phyloP scores from a whole-genome alignment of 2,329 filamentous ascomycete genomes.

The Clonostachys rhizophaga region DNA sequence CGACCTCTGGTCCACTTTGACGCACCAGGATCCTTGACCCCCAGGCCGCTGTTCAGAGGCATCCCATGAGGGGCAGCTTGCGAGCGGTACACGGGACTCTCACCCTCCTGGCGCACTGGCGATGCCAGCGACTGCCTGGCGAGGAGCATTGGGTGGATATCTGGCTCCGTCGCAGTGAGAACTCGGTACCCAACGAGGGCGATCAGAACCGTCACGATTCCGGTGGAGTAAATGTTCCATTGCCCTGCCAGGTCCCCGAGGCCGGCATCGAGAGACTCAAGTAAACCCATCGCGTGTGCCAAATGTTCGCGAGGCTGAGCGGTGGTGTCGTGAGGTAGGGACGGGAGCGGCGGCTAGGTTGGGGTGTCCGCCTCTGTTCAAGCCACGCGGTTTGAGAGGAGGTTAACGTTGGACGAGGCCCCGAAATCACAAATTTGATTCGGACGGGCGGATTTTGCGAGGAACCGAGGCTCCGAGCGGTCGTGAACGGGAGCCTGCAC shows the following conservation, averaged over 20 bases:
- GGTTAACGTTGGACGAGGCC: no score
- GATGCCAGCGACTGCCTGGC: constrained; percentile 77
- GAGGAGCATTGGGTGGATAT: constrained; percentile 87
- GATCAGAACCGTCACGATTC: constrained; percentile 60
- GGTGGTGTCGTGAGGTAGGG: no score
- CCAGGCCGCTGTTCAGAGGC: constrained; percentile 70
- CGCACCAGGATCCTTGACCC: constrained; percentile 74
- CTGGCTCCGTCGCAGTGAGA: constrained; percentile 70
- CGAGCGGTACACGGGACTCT: constrained; percentile 84
- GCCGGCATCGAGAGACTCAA: constrained; percentile 65
- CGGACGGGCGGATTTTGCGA: no score
- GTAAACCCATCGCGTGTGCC: constrained; percentile 27
- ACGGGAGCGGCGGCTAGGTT: no score
- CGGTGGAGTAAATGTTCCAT: constrained; percentile 79
- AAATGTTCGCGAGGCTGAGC: no score
- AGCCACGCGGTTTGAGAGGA: no score
- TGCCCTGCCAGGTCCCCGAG: constrained; percentile 66
- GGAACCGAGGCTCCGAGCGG: no score
- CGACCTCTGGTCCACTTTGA: constrained; percentile 80
- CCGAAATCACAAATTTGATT: no score
- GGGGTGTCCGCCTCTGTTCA: no score
- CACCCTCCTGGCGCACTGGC: constrained; percentile 74
- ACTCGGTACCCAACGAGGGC: constrained; percentile 67
- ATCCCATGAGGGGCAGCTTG: constrained; percentile 81
- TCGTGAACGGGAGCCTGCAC: no score